phyloP scores from a whole-genome alignment of 2,329 filamentous ascomycete species.

The Proliferodiscus dingleyae region DNA sequence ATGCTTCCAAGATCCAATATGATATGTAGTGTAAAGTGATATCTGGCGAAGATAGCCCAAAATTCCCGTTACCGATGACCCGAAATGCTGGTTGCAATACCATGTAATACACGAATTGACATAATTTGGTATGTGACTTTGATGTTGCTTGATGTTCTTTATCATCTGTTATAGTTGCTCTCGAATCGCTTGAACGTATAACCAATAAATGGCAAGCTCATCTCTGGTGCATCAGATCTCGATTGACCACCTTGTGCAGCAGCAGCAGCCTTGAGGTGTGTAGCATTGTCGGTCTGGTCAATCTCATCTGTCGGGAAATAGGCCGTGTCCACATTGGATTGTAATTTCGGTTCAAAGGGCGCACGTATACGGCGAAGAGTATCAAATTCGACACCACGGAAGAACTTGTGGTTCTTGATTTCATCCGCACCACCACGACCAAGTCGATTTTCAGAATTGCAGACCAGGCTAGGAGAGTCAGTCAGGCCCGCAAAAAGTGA shows the following conservation, averaged over 20 bases:
- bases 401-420: slow-evolving; percentile 92
- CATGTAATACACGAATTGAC: too few species aligned
- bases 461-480: slow-evolving; percentile 65
- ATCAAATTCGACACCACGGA: slow-evolving; percentile 94
- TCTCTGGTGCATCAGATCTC: slow-evolving; percentile 79
- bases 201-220: slow-evolving; percentile 92
- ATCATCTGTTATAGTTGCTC: slow-evolving; percentile 58
- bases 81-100: slow-evolving; percentile 5
- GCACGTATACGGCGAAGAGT: slow-evolving; percentile 87
- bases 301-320: slow-evolving; percentile 99
- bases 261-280: slow-evolving; percentile 68
- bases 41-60: slow-evolving; percentile 13
- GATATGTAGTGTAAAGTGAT: slow-evolving; percentile 19
- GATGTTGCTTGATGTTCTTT: too few species aligned
- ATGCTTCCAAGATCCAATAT: slow-evolving; percentile 14
- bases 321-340: slow-evolving; percentile 90
- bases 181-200: slow-evolving; percentile 98
- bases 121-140: too few species aligned
- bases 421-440: slow-evolving; percentile 82
- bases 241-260: slow-evolving; percentile 48
- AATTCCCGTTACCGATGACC: slow-evolving; percentile 3
- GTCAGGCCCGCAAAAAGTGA: slow-evolving; percentile 24
- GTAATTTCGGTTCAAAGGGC: slow-evolving; percentile 90
- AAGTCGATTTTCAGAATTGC: slow-evolving; percentile 87
- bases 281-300: slow-evolving; percentile 90